Evolutionary conservation across 148 eudicot genomes (phyloP).

Genomic region (Silene latifolia): DNA sequence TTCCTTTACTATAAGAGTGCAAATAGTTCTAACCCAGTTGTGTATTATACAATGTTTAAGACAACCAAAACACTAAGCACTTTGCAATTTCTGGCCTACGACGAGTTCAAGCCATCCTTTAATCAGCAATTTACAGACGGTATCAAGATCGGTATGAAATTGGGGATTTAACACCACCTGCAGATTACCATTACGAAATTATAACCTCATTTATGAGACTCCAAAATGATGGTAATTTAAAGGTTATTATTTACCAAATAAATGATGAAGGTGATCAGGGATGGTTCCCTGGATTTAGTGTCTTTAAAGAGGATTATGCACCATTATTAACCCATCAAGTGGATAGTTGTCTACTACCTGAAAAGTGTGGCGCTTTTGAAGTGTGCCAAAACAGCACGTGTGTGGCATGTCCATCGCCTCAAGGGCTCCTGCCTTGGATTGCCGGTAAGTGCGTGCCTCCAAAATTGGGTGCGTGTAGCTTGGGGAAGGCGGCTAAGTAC

Average conservation of each 20-base stretch:
- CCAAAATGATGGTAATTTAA: constrained; percentile 41
- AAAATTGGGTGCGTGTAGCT: constrained; percentile 15
- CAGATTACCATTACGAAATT: constrained; percentile 27
- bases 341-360: constrained; percentile 41
- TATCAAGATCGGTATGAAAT: constrained; percentile 14
- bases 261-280: constrained; percentile 15
- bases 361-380: constrained; percentile 46
- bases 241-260: constrained; percentile 31
- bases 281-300: neutral
- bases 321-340: neutral
- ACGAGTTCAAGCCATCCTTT: neutral
- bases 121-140: constrained; percentile 7
- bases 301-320: neutral
- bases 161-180: constrained; percentile 16
- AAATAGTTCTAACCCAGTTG: constrained; percentile 22
- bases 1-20: constrained; percentile 30
- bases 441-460: constrained; percentile 37
- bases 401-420: constrained; percentile 50
- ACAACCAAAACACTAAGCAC: constrained; percentile 12
- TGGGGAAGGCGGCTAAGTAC: constrained; percentile 21
- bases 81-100: constrained; percentile 17
- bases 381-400: constrained; percentile 54
- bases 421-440: constrained; percentile 50
- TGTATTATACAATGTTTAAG: constrained; percentile 20
- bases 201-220: constrained; percentile 35